Conservation (phyloP, 2,329 filamentous ascomycete genomes). For the Ceratocystiopsis brevicomis region DNA sequence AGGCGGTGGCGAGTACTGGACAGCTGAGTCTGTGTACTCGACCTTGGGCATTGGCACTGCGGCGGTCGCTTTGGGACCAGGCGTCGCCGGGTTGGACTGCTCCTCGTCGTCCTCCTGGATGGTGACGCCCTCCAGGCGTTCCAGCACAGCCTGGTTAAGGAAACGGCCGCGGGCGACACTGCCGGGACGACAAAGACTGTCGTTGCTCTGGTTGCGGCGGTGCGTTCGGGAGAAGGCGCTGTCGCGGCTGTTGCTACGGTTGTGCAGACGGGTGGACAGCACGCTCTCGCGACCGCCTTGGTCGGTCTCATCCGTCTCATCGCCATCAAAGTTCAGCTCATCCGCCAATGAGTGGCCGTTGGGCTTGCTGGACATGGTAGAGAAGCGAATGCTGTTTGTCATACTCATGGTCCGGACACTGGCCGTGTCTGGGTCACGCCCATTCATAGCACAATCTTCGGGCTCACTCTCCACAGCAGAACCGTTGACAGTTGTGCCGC, state of each 20-base stretch:
- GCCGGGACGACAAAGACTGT: conserved; percentile 35
- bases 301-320: conserved; percentile 53
- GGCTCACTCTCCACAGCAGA: conserved; percentile 27
- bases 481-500: conserved; percentile 14
- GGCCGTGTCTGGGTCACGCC: conserved; percentile 48
- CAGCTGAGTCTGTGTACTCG: conserved; percentile 54
- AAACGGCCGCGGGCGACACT: conserved; percentile 35
- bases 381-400: conserved; percentile 55
- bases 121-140: conserved; percentile 33
- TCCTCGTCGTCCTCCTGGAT: conserved; percentile 29
- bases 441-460: conserved; percentile 28
- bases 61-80: neutral
- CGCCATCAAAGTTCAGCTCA: conserved; percentile 72
- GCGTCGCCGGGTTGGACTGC: conserved; percentile 1
- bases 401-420: conserved; percentile 60
- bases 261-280: conserved; percentile 31
- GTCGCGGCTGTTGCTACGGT: conserved; percentile 37
- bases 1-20: conserved; percentile 68
- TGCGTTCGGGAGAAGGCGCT: conserved; percentile 32
- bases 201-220: conserved; percentile 36
- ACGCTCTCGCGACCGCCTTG: conserved; percentile 49
- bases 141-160: conserved; percentile 35
- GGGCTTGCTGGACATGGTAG: conserved; percentile 27
- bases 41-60: conserved; percentile 15
- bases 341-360: conserved; percentile 70